phyloP scores from a whole-genome alignment of 2,329 filamentous ascomycete genomes.

The Alternaria brassicicola region DNA sequence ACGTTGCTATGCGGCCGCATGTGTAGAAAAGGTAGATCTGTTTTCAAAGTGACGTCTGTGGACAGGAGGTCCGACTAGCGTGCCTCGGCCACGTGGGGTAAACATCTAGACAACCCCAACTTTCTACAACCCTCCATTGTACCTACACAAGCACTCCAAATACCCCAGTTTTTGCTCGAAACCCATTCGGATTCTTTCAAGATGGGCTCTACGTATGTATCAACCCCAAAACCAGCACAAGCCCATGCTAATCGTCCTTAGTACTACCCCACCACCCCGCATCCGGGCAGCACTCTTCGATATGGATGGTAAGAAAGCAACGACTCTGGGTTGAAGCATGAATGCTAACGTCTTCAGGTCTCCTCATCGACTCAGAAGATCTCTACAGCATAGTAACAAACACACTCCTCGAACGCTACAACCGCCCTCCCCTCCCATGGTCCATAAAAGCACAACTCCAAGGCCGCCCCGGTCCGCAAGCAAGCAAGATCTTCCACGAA shows the following conservation, averaged over 20 bases:
- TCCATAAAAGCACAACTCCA: constrained; percentile 88
- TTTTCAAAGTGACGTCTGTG: constrained; percentile 31
- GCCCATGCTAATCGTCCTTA: not conserved
- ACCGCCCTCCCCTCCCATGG: constrained; percentile 81
- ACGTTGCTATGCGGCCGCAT: not conserved
- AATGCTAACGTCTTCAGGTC: constrained; percentile 51
- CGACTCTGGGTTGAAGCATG: too few species aligned
- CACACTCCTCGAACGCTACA: constrained; percentile 75
- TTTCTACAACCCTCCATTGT: constrained; percentile 8
- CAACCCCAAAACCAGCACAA: not conserved
- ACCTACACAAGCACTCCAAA: not conserved
- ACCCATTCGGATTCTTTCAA: not conserved
- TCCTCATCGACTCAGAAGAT: constrained; percentile 93
- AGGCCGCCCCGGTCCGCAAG: constrained; percentile 65
- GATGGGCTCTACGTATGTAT: constrained; percentile 24
- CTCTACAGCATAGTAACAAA: constrained; percentile 85
- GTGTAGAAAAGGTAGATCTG: constrained; percentile 17
- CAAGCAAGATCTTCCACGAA: constrained; percentile 69
- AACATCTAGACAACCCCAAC: constrained; percentile 18
- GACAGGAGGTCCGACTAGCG: constrained; percentile 13
- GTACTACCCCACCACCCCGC: constrained; percentile 61
- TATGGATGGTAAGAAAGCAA: constrained; percentile 72
- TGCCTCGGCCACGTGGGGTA: constrained; percentile 31
- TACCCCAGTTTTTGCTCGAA: not conserved
- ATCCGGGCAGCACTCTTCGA: constrained; percentile 95